Conservation (phyloP, 352 stramenopile species). For the Phytophthora pistaciae region DNA sequence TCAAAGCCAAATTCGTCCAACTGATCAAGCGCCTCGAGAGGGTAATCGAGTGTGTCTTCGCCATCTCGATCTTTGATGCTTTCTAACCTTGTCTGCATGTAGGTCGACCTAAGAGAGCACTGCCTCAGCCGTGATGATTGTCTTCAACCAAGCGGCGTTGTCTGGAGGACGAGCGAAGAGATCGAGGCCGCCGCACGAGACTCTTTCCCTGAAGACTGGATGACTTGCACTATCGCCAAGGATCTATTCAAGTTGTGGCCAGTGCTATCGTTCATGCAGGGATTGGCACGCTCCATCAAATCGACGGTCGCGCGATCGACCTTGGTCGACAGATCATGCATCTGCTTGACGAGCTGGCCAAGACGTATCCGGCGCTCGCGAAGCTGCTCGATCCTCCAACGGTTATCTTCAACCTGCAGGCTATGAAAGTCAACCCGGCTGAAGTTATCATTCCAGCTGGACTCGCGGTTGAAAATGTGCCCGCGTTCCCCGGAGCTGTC, state of each 20-base stretch:
- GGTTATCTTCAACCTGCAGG: background rate
- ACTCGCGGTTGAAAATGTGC: background rate
- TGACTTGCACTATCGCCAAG: background rate
- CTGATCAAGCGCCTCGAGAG: background rate
- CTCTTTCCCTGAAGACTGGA: background rate
- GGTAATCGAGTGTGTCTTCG: background rate
- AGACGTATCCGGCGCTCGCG: background rate
- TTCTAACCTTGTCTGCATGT: background rate
- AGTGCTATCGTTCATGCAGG: background rate
- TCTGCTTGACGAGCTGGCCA: background rate
- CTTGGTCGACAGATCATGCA: background rate
- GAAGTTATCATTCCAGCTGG: background rate
- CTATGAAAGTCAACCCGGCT: background rate
- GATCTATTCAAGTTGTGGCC: background rate
- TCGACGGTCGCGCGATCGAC: background rate
- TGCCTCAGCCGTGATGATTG: background rate
- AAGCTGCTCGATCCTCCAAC: background rate
- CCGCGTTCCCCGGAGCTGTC: background rate
- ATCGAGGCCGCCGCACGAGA: background rate
- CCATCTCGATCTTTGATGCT: background rate
- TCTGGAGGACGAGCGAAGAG: background rate
- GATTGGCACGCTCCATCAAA: background rate
- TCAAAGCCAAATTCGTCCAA: background rate
- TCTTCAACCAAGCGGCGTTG: background rate
- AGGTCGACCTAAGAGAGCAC: background rate